These are phyloP conservation scores for Vigna reflexopilosa DNA, from an alignment of 306 rosid genomes.

Conservation along the genomic window DNA sequence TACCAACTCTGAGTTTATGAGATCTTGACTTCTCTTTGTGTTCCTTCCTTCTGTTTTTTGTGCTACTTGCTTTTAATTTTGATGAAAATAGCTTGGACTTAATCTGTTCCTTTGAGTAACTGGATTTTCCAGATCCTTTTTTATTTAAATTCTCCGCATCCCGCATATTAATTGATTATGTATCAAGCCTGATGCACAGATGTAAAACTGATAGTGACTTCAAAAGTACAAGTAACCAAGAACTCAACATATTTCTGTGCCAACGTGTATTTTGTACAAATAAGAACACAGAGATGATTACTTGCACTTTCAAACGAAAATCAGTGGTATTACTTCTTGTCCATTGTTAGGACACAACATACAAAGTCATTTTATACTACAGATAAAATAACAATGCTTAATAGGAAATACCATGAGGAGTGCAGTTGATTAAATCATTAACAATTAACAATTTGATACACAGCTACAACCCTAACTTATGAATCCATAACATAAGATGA, in stretches of 20 bases:
- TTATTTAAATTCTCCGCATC: conserved; percentile 53
- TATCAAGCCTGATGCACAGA: conserved; percentile 45
- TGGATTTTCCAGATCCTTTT: conserved; percentile 53
- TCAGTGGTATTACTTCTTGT: neutral
- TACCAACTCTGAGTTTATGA: conserved; percentile 39
- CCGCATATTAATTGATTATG: conserved; percentile 57
- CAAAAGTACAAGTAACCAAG: neutral
- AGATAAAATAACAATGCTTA: neutral
- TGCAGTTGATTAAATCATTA: neutral
- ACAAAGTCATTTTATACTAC: neutral
- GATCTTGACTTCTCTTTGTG: conserved; percentile 50
- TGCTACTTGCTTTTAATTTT: conserved; percentile 48
- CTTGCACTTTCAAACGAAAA: conserved; percentile 13
- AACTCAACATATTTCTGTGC: conserved; percentile 3
- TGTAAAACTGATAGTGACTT: conserved; percentile 33
- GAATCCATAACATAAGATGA: conserved; percentile 2
- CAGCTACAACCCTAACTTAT: neutral
- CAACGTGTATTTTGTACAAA: conserved; percentile 27
- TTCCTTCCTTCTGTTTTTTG: conserved; percentile 52
- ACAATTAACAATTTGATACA: neutral
- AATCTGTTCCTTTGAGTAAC: conserved; percentile 47
- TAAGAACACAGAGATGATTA: neutral
- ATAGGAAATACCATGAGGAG: neutral
- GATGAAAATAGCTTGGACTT: conserved; percentile 50
- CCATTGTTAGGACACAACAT: neutral